These are phyloP conservation scores for Suhomyces yuchorum DNA, from an alignment of 1,139 yeast genomes.

Conservation along the genomic window DNA sequence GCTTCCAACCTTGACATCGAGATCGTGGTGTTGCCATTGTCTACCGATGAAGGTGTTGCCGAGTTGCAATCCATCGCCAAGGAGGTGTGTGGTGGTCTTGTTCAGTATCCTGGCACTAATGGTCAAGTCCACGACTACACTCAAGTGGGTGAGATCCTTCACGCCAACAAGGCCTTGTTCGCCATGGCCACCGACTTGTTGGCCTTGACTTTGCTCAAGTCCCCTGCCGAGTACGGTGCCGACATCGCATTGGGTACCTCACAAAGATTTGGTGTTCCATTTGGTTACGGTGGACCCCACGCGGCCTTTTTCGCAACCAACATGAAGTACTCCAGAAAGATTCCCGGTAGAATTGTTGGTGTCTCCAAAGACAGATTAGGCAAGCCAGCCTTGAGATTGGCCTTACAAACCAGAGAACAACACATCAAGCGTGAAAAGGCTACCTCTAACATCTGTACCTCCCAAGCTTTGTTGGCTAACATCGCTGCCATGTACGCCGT, in stretches of 20 bases:
- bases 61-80: conserved; percentile 36
- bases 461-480: conserved; percentile 94
- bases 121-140: conserved; percentile 66
- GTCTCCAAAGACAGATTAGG: conserved; percentile 91
- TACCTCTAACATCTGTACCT: conserved; percentile 95
- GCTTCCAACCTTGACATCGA: conserved; percentile 75
- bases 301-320: conserved; percentile 95
- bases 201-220: conserved; percentile 80
- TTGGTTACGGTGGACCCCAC: conserved; percentile 98
- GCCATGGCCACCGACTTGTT: conserved; percentile 88
- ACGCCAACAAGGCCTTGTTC: conserved; percentile 70
- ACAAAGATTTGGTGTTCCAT: conserved; percentile 96
- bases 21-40: conserved; percentile 59
- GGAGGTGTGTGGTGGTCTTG: conserved; percentile 75
- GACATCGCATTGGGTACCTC: conserved; percentile 92
- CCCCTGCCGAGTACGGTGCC: conserved; percentile 86
- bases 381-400: conserved; percentile 83
- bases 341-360: conserved; percentile 96
- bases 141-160: conserved; percentile 64
- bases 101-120: conserved; percentile 89
- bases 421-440: conserved; percentile 98
- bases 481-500: conserved; percentile 96
- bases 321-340: conserved; percentile 78
- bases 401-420: conserved; percentile 96
- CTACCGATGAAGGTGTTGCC: conserved; percentile 48